Evolutionary conservation across 495 filamentous ascomycete genomes (phyloP), one percentile per base, ranked within the genome.

Genomic region (Chaetomidium leptoderma): DNA sequence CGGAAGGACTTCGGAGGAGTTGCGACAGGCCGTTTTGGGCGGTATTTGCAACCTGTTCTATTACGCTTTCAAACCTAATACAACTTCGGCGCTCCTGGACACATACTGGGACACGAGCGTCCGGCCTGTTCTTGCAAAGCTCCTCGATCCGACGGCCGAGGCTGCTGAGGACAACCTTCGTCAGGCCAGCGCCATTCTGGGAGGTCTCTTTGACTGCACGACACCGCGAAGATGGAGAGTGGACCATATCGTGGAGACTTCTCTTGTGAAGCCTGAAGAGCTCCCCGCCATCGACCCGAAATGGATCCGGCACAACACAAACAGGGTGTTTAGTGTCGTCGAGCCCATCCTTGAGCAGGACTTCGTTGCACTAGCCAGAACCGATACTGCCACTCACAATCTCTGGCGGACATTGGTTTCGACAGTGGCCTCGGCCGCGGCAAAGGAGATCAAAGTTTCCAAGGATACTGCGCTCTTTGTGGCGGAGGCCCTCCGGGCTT

Each of bases 401-500:
- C 76, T 92, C 39, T 97, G 93, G 92, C 68, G 71, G 11, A 78
- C 73, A 45, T 81, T 96, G 27, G 79, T 86, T 16, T 80, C 73
- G 13, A 83, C 89, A 7, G 70, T 97, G 30, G 84, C 86, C 4
- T 79, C 85, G 50, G 92, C 93, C 0, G 88, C 88, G 6, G 85
- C 80, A 42, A 93, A 95, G 71, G 93, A 98, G 66, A 85, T 98
- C 54, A 96, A 91, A 62, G 87, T 92, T 13, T 90, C 90, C 0
- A 80, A 79, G 23, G 91, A 97, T 55, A 86, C 88, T 6, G 89
- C 88, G 72, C 78, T 84, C 48, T 90, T 91, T 42, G 78, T 95
- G 45, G 84, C 89, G 11, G 79, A 84, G 47, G 74, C 91, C 23
- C 76, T 93, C 53, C 81, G 81, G 27, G 61, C 87, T 21, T 68